These are phyloP conservation scores for Biancaea sappan DNA, from an alignment of 306 rosid genomes.

Conservation along the genomic window DNA sequence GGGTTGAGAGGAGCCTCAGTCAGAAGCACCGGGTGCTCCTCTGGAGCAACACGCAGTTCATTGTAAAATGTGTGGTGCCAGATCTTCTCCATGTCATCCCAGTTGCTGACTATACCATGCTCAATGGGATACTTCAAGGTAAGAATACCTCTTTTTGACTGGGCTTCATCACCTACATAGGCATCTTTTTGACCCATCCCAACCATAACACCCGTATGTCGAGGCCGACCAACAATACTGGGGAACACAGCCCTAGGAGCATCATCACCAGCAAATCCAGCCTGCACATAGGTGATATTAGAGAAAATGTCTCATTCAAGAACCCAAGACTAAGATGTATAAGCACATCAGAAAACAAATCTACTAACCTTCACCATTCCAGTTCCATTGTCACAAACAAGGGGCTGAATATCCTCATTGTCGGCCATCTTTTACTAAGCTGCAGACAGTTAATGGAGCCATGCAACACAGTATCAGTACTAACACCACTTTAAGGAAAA, in stretches of 20 bases:
- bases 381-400: constrained; percentile 83
- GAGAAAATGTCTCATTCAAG: not conserved
- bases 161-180: constrained; percentile 84
- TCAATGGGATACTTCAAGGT: constrained; percentile 84
- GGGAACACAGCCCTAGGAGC: constrained; percentile 90
- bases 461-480: constrained; percentile 6
- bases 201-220: constrained; percentile 90
- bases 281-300: constrained; percentile 38
- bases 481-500: not conserved
- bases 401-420: constrained; percentile 81
- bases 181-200: constrained; percentile 91
- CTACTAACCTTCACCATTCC: constrained; percentile 79
- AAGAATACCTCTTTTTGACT: constrained; percentile 85
- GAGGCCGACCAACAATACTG: constrained; percentile 79
- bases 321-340: not conserved
- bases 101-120: constrained; percentile 85
- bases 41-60: constrained; percentile 84
- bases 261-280: constrained; percentile 89
- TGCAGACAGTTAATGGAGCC: not conserved
- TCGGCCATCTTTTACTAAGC: constrained; percentile 73
- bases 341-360: not conserved
- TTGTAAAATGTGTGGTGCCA: no score
- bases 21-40: constrained; percentile 82
- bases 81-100: constrained; percentile 92
- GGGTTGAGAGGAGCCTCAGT: constrained; percentile 88